Evolutionary conservation across 441 rosid genomes (phyloP), one percentile per base, ranked within the genome.

Genomic region (Euphorbia schlechtendalii): DNA sequence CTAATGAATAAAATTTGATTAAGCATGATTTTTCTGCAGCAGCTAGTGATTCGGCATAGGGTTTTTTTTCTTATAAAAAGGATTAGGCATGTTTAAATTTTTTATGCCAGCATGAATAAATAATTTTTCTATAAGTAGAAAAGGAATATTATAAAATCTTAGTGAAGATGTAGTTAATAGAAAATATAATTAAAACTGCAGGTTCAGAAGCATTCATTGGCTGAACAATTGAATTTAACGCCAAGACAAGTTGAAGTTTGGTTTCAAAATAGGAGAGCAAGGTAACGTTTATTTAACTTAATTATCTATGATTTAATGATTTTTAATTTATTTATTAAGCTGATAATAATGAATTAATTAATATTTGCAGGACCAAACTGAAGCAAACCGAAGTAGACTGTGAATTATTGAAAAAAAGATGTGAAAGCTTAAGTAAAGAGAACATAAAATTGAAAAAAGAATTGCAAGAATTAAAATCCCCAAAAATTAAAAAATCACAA

Each of bases 241-340:
- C 77, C 88, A 55, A 76, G 88, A 55, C 88, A 84, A 74, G 85
- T 83, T 10, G 87, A 83, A 71, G 83, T 83, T 53, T 83, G 87
- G 87, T 83, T 83, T 61, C 87, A 83, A 41, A 83, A 83, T 71
- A 72, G 87, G 73, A 81, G 87, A 73, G 87, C 87, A 68, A 80
- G 88, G 88, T 84, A 28, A 49, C 8, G 8, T 40, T 40, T 40
- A 40, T 8, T 40, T 40, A 40, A 40, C 15, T 40, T 9, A 12
- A 9, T 40, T 40, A 32, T 34, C 20, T 15, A 56, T 8, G 22
- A 30, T 8, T 6, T 28, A 12, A 13, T 55, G 5, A 15, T 13
- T 22, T 27, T 15, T 14, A 27, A 27, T 27, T 27, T 4, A 27
- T 27, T 27, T 27, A 27, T 38, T 38, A 24, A 11, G 7, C 14